phyloP scores from a whole-genome alignment of 139 green algal species.

The Closterium sp. region DNA sequence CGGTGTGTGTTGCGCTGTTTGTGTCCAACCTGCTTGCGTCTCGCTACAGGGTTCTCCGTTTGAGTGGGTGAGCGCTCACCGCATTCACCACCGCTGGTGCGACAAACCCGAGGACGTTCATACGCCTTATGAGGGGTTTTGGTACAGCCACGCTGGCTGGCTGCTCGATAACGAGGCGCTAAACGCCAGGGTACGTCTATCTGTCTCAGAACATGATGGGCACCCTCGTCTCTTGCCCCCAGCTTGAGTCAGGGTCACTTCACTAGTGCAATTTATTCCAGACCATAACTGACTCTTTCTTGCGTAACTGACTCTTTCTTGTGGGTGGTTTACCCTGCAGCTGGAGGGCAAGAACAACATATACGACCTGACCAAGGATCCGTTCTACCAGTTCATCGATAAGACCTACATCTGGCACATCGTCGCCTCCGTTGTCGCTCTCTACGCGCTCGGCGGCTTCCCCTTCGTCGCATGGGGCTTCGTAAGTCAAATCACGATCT shows the following conservation, averaged over 20 bases:
- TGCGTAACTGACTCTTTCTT: too few species aligned
- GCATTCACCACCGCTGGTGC: conserved; percentile 94
- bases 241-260: too few species aligned
- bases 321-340: conserved; percentile 58
- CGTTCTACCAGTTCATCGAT: conserved; percentile 87
- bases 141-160: conserved; percentile 96
- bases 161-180: conserved; percentile 84
- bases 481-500: conserved; percentile 15
- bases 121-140: conserved; percentile 97
- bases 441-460: conserved; percentile 85
- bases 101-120: conserved; percentile 97
- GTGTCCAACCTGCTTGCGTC: too few species aligned
- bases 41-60: conserved; percentile 60
- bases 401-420: conserved; percentile 88
- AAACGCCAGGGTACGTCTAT: conserved; percentile 49
- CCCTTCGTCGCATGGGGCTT: conserved; percentile 91
- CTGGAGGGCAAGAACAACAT: conserved; percentile 77
- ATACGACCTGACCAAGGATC: conserved; percentile 78
- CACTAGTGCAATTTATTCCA: too few species aligned
- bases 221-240: too few species aligned
- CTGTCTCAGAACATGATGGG: background rate
- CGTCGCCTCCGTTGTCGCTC: conserved; percentile 68
- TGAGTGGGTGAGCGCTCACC: conserved; percentile 88
- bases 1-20: too few species aligned
- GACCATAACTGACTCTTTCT: too few species aligned